These are phyloP conservation scores for Lasiodiplodia gonubiensis DNA, from an alignment of 2,329 filamentous ascomycete genomes.

Conservation along the genomic window DNA sequence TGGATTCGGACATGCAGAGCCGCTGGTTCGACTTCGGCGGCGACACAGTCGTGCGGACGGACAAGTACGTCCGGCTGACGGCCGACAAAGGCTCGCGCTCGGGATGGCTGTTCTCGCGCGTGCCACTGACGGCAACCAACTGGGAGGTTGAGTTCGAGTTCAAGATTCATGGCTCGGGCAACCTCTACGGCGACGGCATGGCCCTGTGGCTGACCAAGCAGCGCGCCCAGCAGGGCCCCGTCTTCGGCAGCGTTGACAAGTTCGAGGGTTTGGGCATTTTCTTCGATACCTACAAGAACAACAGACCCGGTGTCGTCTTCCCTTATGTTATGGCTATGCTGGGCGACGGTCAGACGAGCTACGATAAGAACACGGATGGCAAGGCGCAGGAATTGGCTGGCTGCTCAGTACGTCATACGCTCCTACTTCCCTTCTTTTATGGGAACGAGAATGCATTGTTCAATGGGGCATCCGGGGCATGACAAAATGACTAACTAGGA, in stretches of 20 bases:
- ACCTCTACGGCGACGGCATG: constrained; percentile 93
- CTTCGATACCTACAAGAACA: constrained; percentile 99
- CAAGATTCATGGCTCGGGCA: constrained; percentile 86
- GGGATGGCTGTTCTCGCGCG: constrained; percentile 92
- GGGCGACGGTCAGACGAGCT: constrained; percentile 84
- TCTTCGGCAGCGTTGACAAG: constrained; percentile 85
- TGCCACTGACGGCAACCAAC: constrained; percentile 95
- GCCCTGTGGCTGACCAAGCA: constrained; percentile 98
- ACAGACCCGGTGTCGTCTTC: constrained; percentile 92
- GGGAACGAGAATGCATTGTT: not conserved
- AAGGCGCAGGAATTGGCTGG: constrained; percentile 92
- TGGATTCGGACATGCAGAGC: constrained; percentile 97
- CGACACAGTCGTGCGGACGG: constrained; percentile 81
- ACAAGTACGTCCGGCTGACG: constrained; percentile 87
- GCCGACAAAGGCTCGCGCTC: constrained; percentile 88
- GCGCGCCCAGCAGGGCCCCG: constrained; percentile 76
- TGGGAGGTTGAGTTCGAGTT: constrained; percentile 99
- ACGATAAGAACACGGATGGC: constrained; percentile 94
- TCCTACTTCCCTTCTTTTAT: not conserved
- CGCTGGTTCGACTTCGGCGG: constrained; percentile 99
- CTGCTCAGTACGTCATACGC: constrained; percentile 69
- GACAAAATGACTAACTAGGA: not conserved
- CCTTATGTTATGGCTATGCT: constrained; percentile 99
- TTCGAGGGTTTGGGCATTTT: constrained; percentile 96
- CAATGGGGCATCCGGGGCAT: not conserved